phyloP scores from a whole-genome alignment of 169 alveolate species.

The Cryptosporidium xiaoi region DNA sequence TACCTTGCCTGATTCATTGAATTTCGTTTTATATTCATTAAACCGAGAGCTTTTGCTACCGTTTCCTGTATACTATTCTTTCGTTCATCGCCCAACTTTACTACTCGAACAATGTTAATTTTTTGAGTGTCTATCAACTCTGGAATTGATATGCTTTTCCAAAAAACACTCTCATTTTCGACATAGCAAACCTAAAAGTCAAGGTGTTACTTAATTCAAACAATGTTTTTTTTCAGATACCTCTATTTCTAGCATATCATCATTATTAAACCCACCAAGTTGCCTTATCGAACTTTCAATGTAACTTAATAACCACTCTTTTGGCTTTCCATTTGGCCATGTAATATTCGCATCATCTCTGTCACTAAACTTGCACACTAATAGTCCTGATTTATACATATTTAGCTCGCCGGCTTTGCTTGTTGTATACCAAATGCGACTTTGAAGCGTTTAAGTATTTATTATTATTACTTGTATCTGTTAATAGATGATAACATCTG shows the following conservation, averaged over 20 bases:
- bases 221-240: not conserved
- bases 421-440: not conserved
- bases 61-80: constrained; percentile 2
- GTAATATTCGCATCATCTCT: constrained; percentile 21
- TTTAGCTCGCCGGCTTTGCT: not conserved
- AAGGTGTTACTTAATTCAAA: not conserved
- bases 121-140: constrained; percentile 12
- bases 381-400: constrained; percentile 20
- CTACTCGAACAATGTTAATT: constrained; percentile 20
- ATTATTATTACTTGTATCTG: too few species aligned
- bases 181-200: constrained; percentile 24
- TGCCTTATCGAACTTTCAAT: constrained; percentile 15
- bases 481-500: too few species aligned
- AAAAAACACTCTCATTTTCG: constrained; percentile 13
- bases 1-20: constrained; percentile 54
- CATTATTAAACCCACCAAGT: not conserved
- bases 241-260: constrained; percentile 32
- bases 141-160: constrained; percentile 20
- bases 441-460: too few species aligned
- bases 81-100: constrained; percentile 9
- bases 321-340: constrained; percentile 44
- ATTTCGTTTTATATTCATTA: constrained; percentile 2
- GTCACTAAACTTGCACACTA: constrained; percentile 41
- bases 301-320: not conserved
- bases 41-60: not conserved